Evolutionary conservation across 2,329 filamentous ascomycete species (phyloP).

Genomic region (Fusarium subglutinans): DNA sequence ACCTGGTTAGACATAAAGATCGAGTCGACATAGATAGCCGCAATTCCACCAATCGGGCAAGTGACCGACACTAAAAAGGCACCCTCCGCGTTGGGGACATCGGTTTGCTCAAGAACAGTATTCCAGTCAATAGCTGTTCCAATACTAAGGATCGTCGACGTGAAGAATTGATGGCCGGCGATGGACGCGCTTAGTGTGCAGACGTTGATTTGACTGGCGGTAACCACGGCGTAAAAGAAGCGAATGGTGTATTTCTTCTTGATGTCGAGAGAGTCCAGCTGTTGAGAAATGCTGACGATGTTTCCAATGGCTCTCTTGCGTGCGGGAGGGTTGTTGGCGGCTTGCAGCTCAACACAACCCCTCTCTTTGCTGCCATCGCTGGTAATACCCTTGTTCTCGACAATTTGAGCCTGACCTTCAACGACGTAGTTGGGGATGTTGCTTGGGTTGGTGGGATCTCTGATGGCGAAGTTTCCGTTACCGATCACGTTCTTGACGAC

Average conservation of each 20-base stretch:
- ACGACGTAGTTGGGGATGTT: neutral
- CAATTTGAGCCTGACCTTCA: neutral
- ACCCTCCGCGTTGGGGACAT: neutral
- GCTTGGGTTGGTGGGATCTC: neutral
- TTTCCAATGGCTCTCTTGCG: slow-evolving; percentile 12
- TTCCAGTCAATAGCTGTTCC: neutral
- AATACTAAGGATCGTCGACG: neutral
- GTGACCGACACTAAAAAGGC: neutral
- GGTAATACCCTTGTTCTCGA: slow-evolving; percentile 1
- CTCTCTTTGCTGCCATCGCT: slow-evolving; percentile 11
- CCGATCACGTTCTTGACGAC: slow-evolving; percentile 9
- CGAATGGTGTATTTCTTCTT: slow-evolving; percentile 24
- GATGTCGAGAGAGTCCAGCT: neutral
- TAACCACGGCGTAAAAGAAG: slow-evolving; percentile 26
- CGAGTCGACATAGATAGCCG: slow-evolving; percentile 20
- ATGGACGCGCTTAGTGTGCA: slow-evolving; percentile 22
- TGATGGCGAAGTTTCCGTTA: slow-evolving; percentile 3
- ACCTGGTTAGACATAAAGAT: slow-evolving; percentile 37
- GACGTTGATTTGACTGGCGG: neutral
- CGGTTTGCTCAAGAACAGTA: neutral
- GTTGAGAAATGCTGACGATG: slow-evolving; percentile 1
- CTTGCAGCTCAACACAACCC: slow-evolving; percentile 6
- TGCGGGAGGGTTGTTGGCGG: fast-evolving
- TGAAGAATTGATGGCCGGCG: neutral
- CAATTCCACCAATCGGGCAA: slow-evolving; percentile 2